Base-by-base conservation (phyloP, 139 green algal genomes). In the Volvox reticuliferus region DNA sequence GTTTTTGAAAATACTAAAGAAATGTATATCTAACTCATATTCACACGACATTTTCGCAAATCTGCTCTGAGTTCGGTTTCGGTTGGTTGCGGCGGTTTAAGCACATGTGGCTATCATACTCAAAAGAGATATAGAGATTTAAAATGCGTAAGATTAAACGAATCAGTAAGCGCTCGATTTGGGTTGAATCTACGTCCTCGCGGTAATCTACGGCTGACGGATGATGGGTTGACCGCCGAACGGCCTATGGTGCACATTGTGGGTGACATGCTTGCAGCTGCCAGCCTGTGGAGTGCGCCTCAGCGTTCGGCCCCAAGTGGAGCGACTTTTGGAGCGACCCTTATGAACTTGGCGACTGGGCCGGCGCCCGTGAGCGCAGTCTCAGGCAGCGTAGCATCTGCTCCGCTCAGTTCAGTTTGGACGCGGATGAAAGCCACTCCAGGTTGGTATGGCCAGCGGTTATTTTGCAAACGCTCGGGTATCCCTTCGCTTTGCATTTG, bases 181-280 rank as follows among this genome's bases (percentile, higher is more conserved):
- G n/a, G n/a, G n/a, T n/a, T 93, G 96, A 89, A 97, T 97, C 82
- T 94, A 89, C 19, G 92, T 87, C 1, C 97, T 97, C 94, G 96
- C 95, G 0, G 94, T 96, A 67, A 91, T 82, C 61, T 83, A 71
- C 71, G 75, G 80, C 69, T 81, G n/a, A n/a, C n/a, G n/a, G n/a
- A n/a, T n/a, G n/a, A n/a, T n/a, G n/a, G n/a, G n/a, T n/a, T n/a
- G n/a, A n/a, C n/a, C n/a, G n/a, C n/a, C n/a, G n/a, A n/a, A n/a
- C n/a, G n/a, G n/a, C n/a, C 65, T 28, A 24, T 28, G 2, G 21
- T 73, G 65, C 21, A 5, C 21, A 30, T 73, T 55, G 44, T 28
- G 6, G 65, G 21, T 5, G 33, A 86, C 50, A 92, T 35, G 2
- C 63, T 20, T 62, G 44, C 69, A 75, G 85, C 69, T 35, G 85